These are phyloP conservation scores for Hyphopichia khmerensis DNA, from an alignment of 1,139 yeast species.

Conservation along the genomic window DNA sequence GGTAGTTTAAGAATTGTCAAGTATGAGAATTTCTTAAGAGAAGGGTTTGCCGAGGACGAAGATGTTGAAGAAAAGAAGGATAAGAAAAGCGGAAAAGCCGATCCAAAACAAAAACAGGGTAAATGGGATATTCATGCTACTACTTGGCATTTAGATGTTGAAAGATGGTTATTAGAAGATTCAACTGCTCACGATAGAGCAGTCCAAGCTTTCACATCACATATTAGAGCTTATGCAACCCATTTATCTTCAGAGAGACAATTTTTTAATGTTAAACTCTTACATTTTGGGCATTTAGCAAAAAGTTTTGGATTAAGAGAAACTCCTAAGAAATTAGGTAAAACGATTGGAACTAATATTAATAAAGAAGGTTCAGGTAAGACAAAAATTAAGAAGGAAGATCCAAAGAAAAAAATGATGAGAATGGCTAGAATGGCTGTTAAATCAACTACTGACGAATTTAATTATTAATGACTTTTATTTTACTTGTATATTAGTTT, in stretches of 20 bases:
- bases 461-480: slow-evolving; percentile 51
- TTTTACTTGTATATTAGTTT: slow-evolving; percentile 1
- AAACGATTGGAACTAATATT: slow-evolving; percentile 22
- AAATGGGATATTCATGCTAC: slow-evolving; percentile 96
- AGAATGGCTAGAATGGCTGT: slow-evolving; percentile 74
- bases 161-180: slow-evolving; percentile 82
- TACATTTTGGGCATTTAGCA: slow-evolving; percentile 95
- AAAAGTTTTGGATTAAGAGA: slow-evolving; percentile 93
- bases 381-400: slow-evolving; percentile 48
- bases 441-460: slow-evolving; percentile 64
- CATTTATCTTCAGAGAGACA: slow-evolving; percentile 79
- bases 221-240: slow-evolving; percentile 94
- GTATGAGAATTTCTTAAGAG: slow-evolving; percentile 54
- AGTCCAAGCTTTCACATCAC: slow-evolving; percentile 79
- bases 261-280: slow-evolving; percentile 71
- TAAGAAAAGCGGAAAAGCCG: slow-evolving; percentile 14
- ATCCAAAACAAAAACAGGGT: slow-evolving; percentile 32
- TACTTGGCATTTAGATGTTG: slow-evolving; percentile 90
- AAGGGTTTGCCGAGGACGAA: slow-evolving; percentile 54
- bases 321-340: slow-evolving; percentile 78
- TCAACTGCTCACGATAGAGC: slow-evolving; percentile 59
- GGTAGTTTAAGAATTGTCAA: slow-evolving; percentile 33
- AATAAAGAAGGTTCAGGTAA: slow-evolving; percentile 18
- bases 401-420: slow-evolving; percentile 69
- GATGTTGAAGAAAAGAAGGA: slow-evolving; percentile 11